Evolutionary conservation across 108 stramenopile genomes (phyloP).

Genomic region (Discostella stelligeroides): DNA sequence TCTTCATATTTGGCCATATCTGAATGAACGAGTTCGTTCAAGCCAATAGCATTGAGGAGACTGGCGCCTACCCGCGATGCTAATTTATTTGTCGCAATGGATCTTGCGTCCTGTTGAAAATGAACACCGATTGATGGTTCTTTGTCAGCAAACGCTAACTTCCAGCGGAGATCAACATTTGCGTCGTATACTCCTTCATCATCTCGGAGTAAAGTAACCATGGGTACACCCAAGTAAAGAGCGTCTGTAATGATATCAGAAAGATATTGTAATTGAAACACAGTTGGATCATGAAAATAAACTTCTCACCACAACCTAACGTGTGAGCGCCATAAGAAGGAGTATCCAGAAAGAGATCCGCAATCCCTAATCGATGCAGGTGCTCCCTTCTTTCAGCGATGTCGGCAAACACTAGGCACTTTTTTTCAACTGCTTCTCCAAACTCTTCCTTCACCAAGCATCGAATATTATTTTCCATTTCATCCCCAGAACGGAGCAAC

Average conservation of each 20-base stretch:
- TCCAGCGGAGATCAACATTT: background rate
- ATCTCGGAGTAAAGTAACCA: conserved; percentile 64
- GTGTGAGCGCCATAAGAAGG: conserved; percentile 89
- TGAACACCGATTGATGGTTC: conserved; percentile 5
- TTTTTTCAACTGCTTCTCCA: conserved; percentile 43
- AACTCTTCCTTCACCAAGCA: conserved; percentile 51
- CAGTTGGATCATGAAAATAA: too few relatives aligned
- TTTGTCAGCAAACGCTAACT: background rate
- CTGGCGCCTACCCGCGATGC: conserved; percentile 81
- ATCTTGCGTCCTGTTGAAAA: conserved; percentile 1
- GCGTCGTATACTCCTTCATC: background rate
- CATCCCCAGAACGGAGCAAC: conserved; percentile 76
- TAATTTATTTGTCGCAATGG: conserved; percentile 66
- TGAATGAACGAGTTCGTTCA: conserved; percentile 52
- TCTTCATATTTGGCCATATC: conserved; percentile 69
- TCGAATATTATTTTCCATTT: conserved; percentile 75
- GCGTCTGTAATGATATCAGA: conserved; percentile 17
- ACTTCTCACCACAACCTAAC: conserved; percentile 75
- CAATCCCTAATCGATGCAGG: conserved; percentile 67
- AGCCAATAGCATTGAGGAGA: conserved; percentile 60
- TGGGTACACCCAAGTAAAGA: conserved; percentile 68
- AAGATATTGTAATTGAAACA: background rate
- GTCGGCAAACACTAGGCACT: conserved; percentile 73
- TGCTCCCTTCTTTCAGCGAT: conserved; percentile 76
- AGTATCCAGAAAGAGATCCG: conserved; percentile 88